Evolutionary conservation across 331 rosid species (phyloP).

Genomic region (Stylosanthes scabra): DNA sequence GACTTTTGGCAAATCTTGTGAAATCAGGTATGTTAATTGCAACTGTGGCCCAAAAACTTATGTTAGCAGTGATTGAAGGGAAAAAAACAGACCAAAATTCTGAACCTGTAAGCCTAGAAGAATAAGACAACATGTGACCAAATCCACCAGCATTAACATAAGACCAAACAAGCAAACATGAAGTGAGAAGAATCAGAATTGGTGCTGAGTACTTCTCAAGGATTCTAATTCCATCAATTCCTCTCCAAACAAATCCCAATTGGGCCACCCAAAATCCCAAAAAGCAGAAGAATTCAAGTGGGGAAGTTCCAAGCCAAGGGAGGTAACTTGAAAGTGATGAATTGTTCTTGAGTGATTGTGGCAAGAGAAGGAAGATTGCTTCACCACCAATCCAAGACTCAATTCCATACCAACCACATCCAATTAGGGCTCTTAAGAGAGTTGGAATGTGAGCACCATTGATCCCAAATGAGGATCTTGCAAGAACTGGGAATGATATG

Average conservation of each 20-base stretch:
- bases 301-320: conserved; percentile 89
- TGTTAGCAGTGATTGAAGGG: conserved; percentile 81
- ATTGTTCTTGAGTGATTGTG: conserved; percentile 51
- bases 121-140: conserved; percentile 68
- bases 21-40: conserved; percentile 90
- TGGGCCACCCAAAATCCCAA: conserved; percentile 67
- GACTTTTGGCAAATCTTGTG: conserved; percentile 71
- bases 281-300: conserved; percentile 76
- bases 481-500: conserved; percentile 81
- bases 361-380: conserved; percentile 76
- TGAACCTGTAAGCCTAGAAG: conserved; percentile 62
- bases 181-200: conserved; percentile 62
- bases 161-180: conserved; percentile 70
- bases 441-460: conserved; percentile 87
- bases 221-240: conserved; percentile 85
- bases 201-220: conserved; percentile 90
- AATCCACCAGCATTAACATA: conserved; percentile 74
- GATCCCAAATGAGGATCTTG: conserved; percentile 83
- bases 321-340: conserved; percentile 43
- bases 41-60: conserved; percentile 83
- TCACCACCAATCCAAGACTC: conserved; percentile 94
- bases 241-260: conserved; percentile 68
- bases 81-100: conserved; percentile 77
- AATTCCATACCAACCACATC: conserved; percentile 97
- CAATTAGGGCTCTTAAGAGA: conserved; percentile 73